A percentile compares a stretch with the other conserved stretches of the same genome.
phyloP scores from a whole-genome alignment of 2,329 filamentous ascomycete genomes.

The Colletotrichum scovillei region DNA sequence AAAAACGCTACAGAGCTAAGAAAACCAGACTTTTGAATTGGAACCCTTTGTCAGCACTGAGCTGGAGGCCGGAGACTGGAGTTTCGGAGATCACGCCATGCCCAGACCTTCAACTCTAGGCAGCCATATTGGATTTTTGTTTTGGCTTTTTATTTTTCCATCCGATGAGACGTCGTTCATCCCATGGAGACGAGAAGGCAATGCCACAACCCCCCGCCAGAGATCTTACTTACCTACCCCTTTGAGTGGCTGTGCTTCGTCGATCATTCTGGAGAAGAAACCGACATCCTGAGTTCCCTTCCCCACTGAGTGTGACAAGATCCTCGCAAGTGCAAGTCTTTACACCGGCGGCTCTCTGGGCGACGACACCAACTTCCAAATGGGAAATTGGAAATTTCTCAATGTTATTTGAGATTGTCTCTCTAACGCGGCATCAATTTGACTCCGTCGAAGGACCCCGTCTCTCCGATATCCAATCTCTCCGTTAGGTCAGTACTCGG shows the following conservation, averaged over 20 bases:
- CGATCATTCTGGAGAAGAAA: conserved; percentile 26
- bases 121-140: not conserved
- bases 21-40: too few relatives aligned
- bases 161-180: conserved; percentile 16
- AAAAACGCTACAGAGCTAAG: too few relatives aligned
- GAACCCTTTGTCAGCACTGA: too few relatives aligned
- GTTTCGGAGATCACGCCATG: conserved; percentile 1
- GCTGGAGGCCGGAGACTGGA: too few relatives aligned
- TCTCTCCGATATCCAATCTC: not conserved
- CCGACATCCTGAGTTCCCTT: not conserved
- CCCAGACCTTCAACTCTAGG: not conserved
- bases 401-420: not conserved
- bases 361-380: not conserved
- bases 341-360: not conserved
- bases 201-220: conserved; percentile 6
- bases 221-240: conserved; percentile 9
- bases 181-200: conserved; percentile 3
- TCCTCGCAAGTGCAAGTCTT: not conserved
- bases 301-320: not conserved
- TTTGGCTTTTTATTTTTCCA: conserved; percentile 4
- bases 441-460: not conserved
- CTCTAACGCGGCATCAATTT: not conserved
- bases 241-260: conserved; percentile 18
- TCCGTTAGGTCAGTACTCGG: not conserved
- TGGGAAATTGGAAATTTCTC: not conserved